phyloP scores from a whole-genome alignment of 1,139 yeast species.

The Candida sanyaensis region DNA sequence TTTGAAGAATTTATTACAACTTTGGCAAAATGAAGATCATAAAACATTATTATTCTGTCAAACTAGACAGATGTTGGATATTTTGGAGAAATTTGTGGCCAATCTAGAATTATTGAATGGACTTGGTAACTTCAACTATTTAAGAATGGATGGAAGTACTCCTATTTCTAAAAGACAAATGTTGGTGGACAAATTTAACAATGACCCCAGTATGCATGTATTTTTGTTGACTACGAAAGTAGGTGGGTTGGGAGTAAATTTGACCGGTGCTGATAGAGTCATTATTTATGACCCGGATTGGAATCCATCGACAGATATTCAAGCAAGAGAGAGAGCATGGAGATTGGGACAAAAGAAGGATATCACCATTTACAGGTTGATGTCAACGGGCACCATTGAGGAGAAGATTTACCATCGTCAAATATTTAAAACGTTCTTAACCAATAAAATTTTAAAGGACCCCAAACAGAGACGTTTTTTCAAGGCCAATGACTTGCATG shows the following conservation, averaged over 20 bases:
- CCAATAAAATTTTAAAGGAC: slow-evolving; percentile 91
- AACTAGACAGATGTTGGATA: slow-evolving; percentile 91
- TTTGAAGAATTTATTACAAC: slow-evolving; percentile 66
- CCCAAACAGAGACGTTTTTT: slow-evolving; percentile 94
- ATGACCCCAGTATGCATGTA: slow-evolving; percentile 54
- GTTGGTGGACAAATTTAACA: slow-evolving; percentile 80
- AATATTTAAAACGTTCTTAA: slow-evolving; percentile 89
- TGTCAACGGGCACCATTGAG: slow-evolving; percentile 95
- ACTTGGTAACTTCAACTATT: slow-evolving; percentile 40
- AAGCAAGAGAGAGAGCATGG: slow-evolving; percentile 98
- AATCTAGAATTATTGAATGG: slow-evolving; percentile 33
- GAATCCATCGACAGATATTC: slow-evolving; percentile 98
- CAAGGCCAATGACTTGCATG: slow-evolving; percentile 89
- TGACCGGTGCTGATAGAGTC: slow-evolving; percentile 94
- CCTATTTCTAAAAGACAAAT: slow-evolving; percentile 74
- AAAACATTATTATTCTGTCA: slow-evolving; percentile 85
- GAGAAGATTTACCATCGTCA: slow-evolving; percentile 96
- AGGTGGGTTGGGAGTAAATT: slow-evolving; percentile 92
- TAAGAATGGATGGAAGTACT: slow-evolving; percentile 96
- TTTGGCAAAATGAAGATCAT: slow-evolving; percentile 80
- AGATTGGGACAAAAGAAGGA: slow-evolving; percentile 92
- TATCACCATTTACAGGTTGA: slow-evolving; percentile 86
- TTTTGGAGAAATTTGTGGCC: slow-evolving; percentile 63
- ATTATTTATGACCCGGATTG: slow-evolving; percentile 97
- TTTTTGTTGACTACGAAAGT: slow-evolving; percentile 90